Base-by-base conservation (phyloP, 495 filamentous ascomycete species). In the Parathielavia hyrcaniae region DNA sequence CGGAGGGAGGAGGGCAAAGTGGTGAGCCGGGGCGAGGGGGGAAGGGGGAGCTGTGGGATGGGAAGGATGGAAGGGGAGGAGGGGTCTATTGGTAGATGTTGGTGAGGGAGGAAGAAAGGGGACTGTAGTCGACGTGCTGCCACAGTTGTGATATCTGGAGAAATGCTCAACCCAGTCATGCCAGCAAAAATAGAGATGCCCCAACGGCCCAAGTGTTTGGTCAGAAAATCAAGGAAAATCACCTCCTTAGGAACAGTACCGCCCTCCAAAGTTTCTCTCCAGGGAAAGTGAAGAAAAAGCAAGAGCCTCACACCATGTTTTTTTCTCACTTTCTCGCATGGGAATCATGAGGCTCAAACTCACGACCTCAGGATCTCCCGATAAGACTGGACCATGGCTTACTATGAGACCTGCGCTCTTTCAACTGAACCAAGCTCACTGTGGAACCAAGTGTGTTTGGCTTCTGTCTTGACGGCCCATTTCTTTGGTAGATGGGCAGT, bases 71-170 rank as follows among this genome's bases (percentile, higher is more conserved):
- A 14, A 65, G 61, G 40, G 77, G 73, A 19, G 75, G 74, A 2
- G 70, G 67, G 8, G 75, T 68, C n/a, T 71, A 69, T 64, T 79
- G 77, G 77, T 79, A 65, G 43, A 9, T 51, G 30, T 16, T 12
- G 9, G 50, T 16, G 19, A n/a, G 50, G 23, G 20, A 34, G 32
- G 1, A 13, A 19, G 34, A 38, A n/a, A 5, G 16, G 16, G 16
- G 38, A 30, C 26, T 2, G 26, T 30, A 3, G 26, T 30, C 26
- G 26, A 30, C 26, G 26, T 30, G 6, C 26, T 30, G 26, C 26
- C 26, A 30, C 26, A 30, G 26, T 30, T 30, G 26, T 30, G 26
- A 30, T 30, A 30, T 30, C 2, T 30, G 26, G 26, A 30, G n/a
- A 30, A 30, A 30, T 30, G 26, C 26, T 30, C 26, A 6, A 30